Conservation (phyloP, 805 yeast species). For the Candida golubevii region DNA sequence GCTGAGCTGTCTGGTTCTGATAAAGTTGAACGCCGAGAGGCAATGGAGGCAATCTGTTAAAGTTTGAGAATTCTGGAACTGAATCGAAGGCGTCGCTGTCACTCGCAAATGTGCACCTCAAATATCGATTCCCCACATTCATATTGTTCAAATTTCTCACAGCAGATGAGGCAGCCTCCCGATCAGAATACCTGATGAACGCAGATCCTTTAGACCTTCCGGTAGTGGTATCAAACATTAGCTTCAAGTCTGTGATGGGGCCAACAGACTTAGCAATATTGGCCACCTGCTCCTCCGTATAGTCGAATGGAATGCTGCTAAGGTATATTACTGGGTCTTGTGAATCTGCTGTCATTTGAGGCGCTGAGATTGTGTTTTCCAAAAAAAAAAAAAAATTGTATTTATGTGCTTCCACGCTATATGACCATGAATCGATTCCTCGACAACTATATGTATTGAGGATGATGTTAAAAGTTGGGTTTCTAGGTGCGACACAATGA, state of each 20-base stretch:
- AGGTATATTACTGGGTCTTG: slow-evolving; percentile 48
- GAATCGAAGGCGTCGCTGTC: slow-evolving; percentile 31
- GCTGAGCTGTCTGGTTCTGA: slow-evolving; percentile 37
- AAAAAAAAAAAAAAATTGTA: not conserved
- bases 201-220: slow-evolving; percentile 92
- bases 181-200: slow-evolving; percentile 75
- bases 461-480: too few relatives aligned
- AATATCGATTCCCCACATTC: slow-evolving; percentile 62
- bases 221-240: slow-evolving; percentile 81
- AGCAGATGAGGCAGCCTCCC: slow-evolving; percentile 86
- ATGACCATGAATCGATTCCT: too few relatives aligned
- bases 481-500: too few relatives aligned
- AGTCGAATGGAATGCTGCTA: slow-evolving; percentile 89
- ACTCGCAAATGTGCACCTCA: slow-evolving; percentile 72
- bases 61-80: slow-evolving; percentile 17
- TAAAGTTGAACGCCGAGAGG: slow-evolving; percentile 40
- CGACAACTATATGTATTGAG: too few relatives aligned
- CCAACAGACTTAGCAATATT: slow-evolving; percentile 86
- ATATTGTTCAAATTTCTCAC: slow-evolving; percentile 83
- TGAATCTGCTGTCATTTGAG: slow-evolving; percentile 7
- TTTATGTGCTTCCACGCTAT: not conserved
- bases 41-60: slow-evolving; percentile 32
- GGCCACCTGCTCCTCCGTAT: slow-evolving; percentile 87
- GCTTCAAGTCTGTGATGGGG: slow-evolving; percentile 70
- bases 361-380: too few relatives aligned